phyloP scores from a whole-genome alignment of 257 asterid genomes.

The Plantago elongata region DNA sequence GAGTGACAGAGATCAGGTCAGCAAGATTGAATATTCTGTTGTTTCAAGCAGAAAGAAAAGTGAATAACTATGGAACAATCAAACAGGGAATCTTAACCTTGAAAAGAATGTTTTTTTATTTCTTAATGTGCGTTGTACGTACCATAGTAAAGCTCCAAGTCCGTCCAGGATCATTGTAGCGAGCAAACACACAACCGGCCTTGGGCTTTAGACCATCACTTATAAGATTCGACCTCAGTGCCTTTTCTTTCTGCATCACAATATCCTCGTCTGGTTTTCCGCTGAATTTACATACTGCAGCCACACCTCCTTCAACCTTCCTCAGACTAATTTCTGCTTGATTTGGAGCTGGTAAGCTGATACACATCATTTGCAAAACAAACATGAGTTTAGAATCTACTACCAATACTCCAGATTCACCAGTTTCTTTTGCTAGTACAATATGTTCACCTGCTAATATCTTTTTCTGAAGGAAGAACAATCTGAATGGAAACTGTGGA shows the following conservation, averaged over 20 bases:
- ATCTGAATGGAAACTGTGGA: constrained; percentile 73
- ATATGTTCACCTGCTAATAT: constrained; percentile 52
- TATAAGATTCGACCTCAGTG: constrained; percentile 37
- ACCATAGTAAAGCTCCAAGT: constrained; percentile 77
- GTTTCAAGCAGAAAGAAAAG: background rate
- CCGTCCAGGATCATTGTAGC: constrained; percentile 86
- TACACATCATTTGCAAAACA: background rate
- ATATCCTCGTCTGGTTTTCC: constrained; percentile 70
- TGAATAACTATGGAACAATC: too few species aligned
- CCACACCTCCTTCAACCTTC: constrained; percentile 71
- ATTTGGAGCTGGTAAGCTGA: constrained; percentile 77
- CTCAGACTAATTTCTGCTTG: constrained; percentile 55
- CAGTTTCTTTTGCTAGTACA: background rate
- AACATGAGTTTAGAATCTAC: background rate
- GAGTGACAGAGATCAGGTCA: constrained; percentile 12
- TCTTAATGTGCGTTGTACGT: constrained; percentile 3
- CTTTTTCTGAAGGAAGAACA: constrained; percentile 74
- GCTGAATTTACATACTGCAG: constrained; percentile 77
- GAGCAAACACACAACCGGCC: constrained; percentile 69
- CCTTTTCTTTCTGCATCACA: constrained; percentile 59
- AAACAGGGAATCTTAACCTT: too few species aligned
- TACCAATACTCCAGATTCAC: background rate
- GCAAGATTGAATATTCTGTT: background rate
- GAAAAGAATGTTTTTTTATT: background rate
- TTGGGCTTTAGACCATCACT: constrained; percentile 55